A percentile compares a stretch with the other conserved stretches of the same genome.
phyloP scores from a whole-genome alignment of 495 filamentous ascomycete species.

The Massariosphaeria phaeospora region DNA sequence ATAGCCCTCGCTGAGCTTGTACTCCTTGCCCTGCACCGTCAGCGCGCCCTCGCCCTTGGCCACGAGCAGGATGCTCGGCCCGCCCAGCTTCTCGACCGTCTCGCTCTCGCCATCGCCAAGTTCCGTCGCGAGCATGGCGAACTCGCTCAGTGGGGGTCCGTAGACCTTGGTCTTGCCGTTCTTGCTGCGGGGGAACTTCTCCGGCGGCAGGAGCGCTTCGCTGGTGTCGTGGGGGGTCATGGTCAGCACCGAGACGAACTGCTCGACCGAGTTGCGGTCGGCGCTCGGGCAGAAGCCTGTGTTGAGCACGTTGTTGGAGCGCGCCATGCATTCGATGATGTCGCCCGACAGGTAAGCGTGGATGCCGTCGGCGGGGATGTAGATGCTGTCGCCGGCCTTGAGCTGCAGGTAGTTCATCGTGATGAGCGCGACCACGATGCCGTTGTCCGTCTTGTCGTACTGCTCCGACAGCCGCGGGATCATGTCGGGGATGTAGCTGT shows the following conservation, averaged over 20 bases:
- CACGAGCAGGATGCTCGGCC: slow-evolving; percentile 62
- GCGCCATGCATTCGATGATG: slow-evolving; percentile 83
- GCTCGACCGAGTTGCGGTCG: slow-evolving; percentile 57
- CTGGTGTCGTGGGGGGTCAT: slow-evolving; percentile 56
- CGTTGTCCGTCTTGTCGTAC: slow-evolving; percentile 57
- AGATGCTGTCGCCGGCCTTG: slow-evolving; percentile 61
- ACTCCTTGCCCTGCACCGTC: slow-evolving; percentile 49
- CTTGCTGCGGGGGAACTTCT: slow-evolving; percentile 50
- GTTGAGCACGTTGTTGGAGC: slow-evolving; percentile 73
- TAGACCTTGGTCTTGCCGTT: slow-evolving; percentile 58
- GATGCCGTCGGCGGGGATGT: slow-evolving; percentile 72
- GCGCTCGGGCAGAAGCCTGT: slow-evolving; percentile 66
- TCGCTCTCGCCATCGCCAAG: slow-evolving; percentile 51
- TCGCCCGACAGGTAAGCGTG: slow-evolving; percentile 74
- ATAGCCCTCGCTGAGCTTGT: slow-evolving; percentile 58
- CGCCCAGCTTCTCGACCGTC: slow-evolving; percentile 51
- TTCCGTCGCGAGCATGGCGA: slow-evolving; percentile 35
- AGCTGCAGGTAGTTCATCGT: slow-evolving; percentile 72
- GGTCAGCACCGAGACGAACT: slow-evolving; percentile 57
- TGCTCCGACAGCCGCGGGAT: slow-evolving; percentile 61
- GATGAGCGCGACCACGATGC: slow-evolving; percentile 60
- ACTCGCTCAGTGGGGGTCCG: slow-evolving; percentile 60
- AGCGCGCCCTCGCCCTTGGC: slow-evolving; percentile 58
- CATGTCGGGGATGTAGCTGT: slow-evolving; percentile 58
- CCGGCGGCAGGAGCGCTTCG: slow-evolving; percentile 50